Evolutionary conservation across 495 filamentous ascomycete genomes (phyloP).

Genomic region (Penicillium subrubescens): DNA sequence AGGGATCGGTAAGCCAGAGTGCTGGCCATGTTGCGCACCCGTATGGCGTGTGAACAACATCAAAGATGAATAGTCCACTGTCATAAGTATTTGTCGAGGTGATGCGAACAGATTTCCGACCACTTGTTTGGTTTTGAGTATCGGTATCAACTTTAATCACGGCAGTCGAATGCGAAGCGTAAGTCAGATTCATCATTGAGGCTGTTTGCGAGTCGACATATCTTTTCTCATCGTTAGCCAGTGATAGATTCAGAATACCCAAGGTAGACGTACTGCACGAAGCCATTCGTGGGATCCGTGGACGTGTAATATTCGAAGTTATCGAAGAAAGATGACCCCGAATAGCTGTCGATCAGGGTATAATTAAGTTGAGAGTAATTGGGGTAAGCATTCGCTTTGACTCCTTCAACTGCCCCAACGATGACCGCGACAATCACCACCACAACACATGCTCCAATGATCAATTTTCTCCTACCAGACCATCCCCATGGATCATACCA

Average conservation of each 20-base stretch:
- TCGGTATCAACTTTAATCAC: slow-evolving; percentile 52
- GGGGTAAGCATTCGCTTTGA: slow-evolving; percentile 42
- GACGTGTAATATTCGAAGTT: slow-evolving; percentile 51
- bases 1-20: slow-evolving; percentile 58
- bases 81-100: slow-evolving; percentile 48
- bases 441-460: slow-evolving; percentile 29
- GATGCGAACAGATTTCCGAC: slow-evolving; percentile 49
- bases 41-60: slow-evolving; percentile 41
- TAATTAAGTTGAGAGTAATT: slow-evolving; percentile 49
- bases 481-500: slow-evolving; percentile 25
- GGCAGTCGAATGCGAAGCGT: slow-evolving; percentile 40
- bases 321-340: slow-evolving; percentile 45
- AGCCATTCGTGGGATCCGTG: slow-evolving; percentile 46
- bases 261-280: slow-evolving; percentile 29
- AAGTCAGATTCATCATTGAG: slow-evolving; percentile 45
- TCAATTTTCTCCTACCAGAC: slow-evolving; percentile 24
- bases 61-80: slow-evolving; percentile 50
- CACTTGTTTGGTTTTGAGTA: slow-evolving; percentile 28
- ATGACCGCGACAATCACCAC: slow-evolving; percentile 48
- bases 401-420: slow-evolving; percentile 49
- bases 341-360: slow-evolving; percentile 44
- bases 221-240: slow-evolving; percentile 3
- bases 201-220: slow-evolving; percentile 25
- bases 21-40: slow-evolving; percentile 53
- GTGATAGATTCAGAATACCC: slow-evolving; percentile 2